Conservation (phyloP, 164 flowering plant genomes). For the Pachysandra terminalis region DNA sequence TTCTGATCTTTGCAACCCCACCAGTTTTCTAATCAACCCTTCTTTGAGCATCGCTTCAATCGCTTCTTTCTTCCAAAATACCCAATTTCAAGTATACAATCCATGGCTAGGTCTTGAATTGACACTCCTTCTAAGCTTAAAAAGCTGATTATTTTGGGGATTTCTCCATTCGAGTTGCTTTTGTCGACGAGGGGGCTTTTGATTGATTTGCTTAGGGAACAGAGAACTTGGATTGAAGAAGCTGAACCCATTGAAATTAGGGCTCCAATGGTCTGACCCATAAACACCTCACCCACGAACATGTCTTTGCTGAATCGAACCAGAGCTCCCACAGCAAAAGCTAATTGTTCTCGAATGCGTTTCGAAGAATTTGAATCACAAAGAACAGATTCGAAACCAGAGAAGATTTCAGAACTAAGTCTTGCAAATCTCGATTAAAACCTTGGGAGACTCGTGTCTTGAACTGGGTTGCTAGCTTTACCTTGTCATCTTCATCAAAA, state of each 20-base stretch:
- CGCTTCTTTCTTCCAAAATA: constrained; percentile 65
- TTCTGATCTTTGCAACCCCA: constrained; percentile 59
- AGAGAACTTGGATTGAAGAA: constrained; percentile 37
- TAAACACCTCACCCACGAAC: constrained; percentile 55
- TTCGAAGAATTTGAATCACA: constrained; percentile 32
- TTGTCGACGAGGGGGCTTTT: constrained; percentile 62
- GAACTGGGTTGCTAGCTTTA: constrained; percentile 38
- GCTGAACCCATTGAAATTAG: constrained; percentile 30
- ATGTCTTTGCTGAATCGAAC: constrained; percentile 65
- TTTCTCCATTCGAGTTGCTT: constrained; percentile 39
- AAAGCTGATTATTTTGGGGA: constrained; percentile 33
- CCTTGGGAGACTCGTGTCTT: constrained; percentile 51
- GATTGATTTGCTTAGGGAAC: constrained; percentile 40
- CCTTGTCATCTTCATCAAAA: constrained; percentile 24
- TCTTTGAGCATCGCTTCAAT: constrained; percentile 56
- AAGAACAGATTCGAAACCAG: constrained; percentile 43
- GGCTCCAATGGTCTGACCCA: constrained; percentile 40
- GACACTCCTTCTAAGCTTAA: constrained; percentile 27
- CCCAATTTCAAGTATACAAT: constrained; percentile 60
- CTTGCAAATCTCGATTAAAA: constrained; percentile 65
- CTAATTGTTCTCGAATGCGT: constrained; percentile 31
- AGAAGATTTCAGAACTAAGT: constrained; percentile 56
- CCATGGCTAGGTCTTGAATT: constrained; percentile 31
- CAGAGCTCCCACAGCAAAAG: constrained; percentile 15
- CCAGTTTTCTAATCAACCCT: constrained; percentile 44